phyloP scores from a whole-genome alignment of 2,329 filamentous ascomycete species.

The Taxawa tesnikishii region DNA sequence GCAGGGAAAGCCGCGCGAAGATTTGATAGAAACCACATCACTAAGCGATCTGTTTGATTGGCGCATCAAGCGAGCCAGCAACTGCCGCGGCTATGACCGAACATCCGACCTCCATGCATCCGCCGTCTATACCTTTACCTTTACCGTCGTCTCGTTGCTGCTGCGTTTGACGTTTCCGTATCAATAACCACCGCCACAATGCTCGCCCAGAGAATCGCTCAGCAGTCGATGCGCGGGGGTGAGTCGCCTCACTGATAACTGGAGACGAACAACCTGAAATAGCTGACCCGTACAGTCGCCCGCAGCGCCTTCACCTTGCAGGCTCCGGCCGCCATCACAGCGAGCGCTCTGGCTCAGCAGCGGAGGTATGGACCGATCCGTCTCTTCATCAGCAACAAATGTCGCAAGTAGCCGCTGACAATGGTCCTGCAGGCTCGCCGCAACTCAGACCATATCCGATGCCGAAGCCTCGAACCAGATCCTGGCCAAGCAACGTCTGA shows the following conservation, averaged over 20 bases:
- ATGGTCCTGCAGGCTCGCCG: not conserved
- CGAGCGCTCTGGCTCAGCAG: not conserved
- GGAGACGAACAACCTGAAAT: too few species aligned
- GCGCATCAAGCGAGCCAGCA: not conserved
- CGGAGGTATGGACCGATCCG: not conserved
- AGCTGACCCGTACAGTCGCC: too few species aligned
- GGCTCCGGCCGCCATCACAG: not conserved
- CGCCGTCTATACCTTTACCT: too few species aligned
- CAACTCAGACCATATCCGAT: not conserved
- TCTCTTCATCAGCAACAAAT: not conserved
- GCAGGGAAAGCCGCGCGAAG: not conserved
- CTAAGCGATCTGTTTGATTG: not conserved
- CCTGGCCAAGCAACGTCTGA: conserved; percentile 68
- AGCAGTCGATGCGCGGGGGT: not conserved
- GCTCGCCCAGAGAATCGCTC: not conserved
- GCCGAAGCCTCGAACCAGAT: conserved; percentile 26
- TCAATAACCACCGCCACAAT: not conserved
- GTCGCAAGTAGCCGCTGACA: not conserved
- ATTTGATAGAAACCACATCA: not conserved
- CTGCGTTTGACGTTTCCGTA: not conserved
- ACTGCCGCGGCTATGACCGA: not conserved
- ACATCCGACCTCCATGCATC: not conserved
- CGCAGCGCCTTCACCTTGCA: too few species aligned
- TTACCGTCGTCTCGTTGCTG: not conserved
- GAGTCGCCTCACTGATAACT: too few species aligned